phyloP scores from a whole-genome alignment of 352 stramenopile genomes.

The Pythium chondricola region DNA sequence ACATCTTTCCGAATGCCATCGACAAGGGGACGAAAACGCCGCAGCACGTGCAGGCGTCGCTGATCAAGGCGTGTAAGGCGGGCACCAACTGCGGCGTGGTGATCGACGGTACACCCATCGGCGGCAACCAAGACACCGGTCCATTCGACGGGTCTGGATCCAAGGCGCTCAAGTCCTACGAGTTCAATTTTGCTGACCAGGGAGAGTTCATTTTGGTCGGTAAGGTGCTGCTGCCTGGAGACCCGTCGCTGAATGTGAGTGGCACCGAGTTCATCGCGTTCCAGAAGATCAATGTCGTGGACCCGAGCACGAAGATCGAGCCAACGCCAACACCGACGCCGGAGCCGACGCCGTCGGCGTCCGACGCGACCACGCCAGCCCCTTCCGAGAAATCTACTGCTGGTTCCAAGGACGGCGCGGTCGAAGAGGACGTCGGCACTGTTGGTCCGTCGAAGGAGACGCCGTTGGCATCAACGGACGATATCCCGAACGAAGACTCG shows the following conservation, averaged over 20 bases:
- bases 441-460: background rate
- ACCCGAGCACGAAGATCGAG: conserved; percentile 31
- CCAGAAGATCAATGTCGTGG: conserved; percentile 59
- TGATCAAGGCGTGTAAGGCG: conserved; percentile 50
- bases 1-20: conserved; percentile 63
- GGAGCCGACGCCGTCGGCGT: conserved; percentile 6
- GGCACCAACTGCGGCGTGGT: conserved; percentile 60
- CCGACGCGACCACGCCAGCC: conserved; percentile 14
- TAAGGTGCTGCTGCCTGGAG: conserved; percentile 47
- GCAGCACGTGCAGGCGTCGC: conserved; percentile 27
- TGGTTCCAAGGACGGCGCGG: conserved; percentile 1
- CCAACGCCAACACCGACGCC: conserved; percentile 11
- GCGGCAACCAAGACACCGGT: conserved; percentile 27
- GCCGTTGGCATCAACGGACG: background rate
- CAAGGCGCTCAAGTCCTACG: conserved; percentile 40
- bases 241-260: conserved; percentile 31
- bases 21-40: conserved; percentile 33
- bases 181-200: conserved; percentile 39
- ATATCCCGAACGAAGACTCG: background rate
- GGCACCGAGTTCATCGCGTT: conserved; percentile 63
- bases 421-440: conserved; percentile 1
- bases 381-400: background rate
- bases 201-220: conserved; percentile 65
- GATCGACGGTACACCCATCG: conserved; percentile 31
- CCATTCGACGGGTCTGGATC: conserved; percentile 33